A percentile compares a stretch with the other conserved stretches of the same genome.
Evolutionary conservation across 495 filamentous ascomycete species (phyloP).

Genomic region (Parmelia sp.): DNA sequence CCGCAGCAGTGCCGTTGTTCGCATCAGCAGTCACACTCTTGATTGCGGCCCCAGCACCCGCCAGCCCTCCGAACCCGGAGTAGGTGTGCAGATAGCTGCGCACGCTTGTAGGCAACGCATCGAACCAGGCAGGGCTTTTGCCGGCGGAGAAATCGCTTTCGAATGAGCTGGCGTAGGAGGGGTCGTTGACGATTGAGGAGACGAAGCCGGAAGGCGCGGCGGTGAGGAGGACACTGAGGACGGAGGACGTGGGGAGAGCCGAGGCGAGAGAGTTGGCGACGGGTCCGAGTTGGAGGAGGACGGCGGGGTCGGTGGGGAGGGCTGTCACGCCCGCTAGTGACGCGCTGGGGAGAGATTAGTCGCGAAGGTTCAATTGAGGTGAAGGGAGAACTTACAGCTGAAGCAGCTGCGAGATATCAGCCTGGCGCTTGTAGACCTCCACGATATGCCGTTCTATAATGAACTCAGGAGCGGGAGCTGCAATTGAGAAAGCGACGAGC

Average conservation of each 20-base stretch:
- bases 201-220: constrained; percentile 27
- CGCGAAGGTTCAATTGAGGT: constrained; percentile 10
- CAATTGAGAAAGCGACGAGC: constrained; percentile 2
- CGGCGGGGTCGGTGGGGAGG: constrained; percentile 29
- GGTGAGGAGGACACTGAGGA: constrained; percentile 27
- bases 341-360: constrained; percentile 17
- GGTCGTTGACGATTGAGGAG: constrained; percentile 26
- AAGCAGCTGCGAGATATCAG: constrained; percentile 21
- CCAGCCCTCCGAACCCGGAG: constrained; percentile 20
- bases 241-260: constrained; percentile 28
- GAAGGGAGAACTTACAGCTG: constrained; percentile 13
- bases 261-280: constrained; percentile 24
- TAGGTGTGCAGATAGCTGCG: constrained; percentile 29
- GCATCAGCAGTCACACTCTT: constrained; percentile 10
- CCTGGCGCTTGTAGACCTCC: constrained; percentile 22
- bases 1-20: constrained; percentile 23
- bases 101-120: constrained; percentile 26
- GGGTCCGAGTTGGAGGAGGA: constrained; percentile 25
- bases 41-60: constrained; percentile 20
- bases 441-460: constrained; percentile 19
- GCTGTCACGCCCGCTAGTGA: constrained; percentile 27
- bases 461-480: constrained; percentile 9
- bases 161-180: constrained; percentile 25
- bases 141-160: constrained; percentile 25
- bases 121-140: constrained; percentile 30